These are phyloP conservation scores for Venustampulla echinocandica DNA, from an alignment of 495 filamentous ascomycete species.

Conservation along the genomic window DNA sequence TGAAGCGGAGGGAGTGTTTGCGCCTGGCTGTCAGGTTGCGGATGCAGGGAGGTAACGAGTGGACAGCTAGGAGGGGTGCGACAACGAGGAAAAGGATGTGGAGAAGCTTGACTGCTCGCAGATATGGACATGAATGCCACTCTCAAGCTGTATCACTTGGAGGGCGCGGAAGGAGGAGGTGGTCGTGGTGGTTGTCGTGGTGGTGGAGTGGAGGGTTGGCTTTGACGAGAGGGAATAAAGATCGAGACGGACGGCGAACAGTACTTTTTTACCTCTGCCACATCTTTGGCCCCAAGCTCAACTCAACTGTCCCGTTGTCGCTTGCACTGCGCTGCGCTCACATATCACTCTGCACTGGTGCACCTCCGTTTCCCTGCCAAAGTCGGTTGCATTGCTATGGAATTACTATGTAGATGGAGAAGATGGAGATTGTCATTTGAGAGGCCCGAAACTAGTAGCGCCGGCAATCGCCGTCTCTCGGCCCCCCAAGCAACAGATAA, in stretches of 20 bases:
- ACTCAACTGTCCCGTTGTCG: constrained; percentile 7
- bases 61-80: constrained; percentile 8
- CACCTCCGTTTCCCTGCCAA: constrained; percentile 9
- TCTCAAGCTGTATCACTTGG: constrained; percentile 4
- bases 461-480: constrained; percentile 13
- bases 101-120: constrained; percentile 9
- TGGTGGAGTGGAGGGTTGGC: constrained; percentile 4
- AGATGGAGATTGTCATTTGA: constrained; percentile 8
- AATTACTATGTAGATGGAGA: constrained; percentile 15
- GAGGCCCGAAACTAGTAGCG: constrained; percentile 3
- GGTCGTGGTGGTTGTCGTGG: background rate
- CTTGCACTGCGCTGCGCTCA: constrained; percentile 8
- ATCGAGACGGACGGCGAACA: constrained; percentile 11
- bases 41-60: constrained; percentile 12
- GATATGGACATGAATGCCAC: constrained; percentile 17
- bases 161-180: background rate
- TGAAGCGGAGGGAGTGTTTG: constrained; percentile 10
- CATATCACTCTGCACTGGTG: constrained; percentile 16
- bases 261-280: constrained; percentile 13
- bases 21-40: constrained; percentile 4
- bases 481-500: too few species aligned
- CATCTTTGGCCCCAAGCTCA: constrained; percentile 7
- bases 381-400: constrained; percentile 14
- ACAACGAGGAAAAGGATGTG: constrained; percentile 1
- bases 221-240: constrained; percentile 14